These are phyloP conservation scores for Exophiala bonariae DNA, from an alignment of 2,329 filamentous ascomycete species.

Conservation along the genomic window DNA sequence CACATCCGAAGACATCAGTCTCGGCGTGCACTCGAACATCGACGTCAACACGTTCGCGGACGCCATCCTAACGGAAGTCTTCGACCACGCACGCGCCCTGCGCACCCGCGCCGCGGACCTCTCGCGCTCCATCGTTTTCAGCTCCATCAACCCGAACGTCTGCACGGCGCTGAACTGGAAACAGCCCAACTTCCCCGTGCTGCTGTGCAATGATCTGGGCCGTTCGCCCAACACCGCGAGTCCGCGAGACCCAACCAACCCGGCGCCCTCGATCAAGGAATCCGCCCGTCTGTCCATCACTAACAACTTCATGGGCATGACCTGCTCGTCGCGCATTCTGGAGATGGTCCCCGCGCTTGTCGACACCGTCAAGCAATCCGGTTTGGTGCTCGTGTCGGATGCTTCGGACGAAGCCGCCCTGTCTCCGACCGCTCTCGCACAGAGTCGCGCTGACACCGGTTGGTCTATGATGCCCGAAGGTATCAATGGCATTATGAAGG, in stretches of 20 bases:
- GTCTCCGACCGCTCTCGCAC: conserved; percentile 21
- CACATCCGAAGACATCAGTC: conserved; percentile 65
- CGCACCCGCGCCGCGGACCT: conserved; percentile 67
- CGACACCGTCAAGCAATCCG: conserved; percentile 91
- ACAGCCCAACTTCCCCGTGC: conserved; percentile 93
- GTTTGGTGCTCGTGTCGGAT: conserved; percentile 87
- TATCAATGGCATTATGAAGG: conserved; percentile 82
- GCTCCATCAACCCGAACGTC: conserved; percentile 84
- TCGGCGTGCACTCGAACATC: conserved; percentile 70
- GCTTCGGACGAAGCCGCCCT: conserved; percentile 60
- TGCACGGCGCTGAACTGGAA: conserved; percentile 99
- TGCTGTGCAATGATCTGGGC: conserved; percentile 91
- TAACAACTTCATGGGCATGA: conserved; percentile 97
- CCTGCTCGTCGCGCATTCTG: conserved; percentile 83
- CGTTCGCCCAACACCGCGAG: conserved; percentile 44
- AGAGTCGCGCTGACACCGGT: conserved; percentile 31
- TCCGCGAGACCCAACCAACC: too few relatives aligned
- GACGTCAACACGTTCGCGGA: conserved; percentile 89
- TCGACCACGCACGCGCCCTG: conserved; percentile 79
- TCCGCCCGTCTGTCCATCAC: conserved; percentile 87
- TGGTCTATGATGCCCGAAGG: conserved; percentile 70
- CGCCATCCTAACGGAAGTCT: conserved; percentile 78
- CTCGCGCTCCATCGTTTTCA: conserved; percentile 87
- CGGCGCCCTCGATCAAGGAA: conserved; percentile 80
- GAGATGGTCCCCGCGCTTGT: conserved; percentile 91